Conservation (phyloP, 2,329 filamentous ascomycete genomes). For the Trematosphaeria pertusa region DNA sequence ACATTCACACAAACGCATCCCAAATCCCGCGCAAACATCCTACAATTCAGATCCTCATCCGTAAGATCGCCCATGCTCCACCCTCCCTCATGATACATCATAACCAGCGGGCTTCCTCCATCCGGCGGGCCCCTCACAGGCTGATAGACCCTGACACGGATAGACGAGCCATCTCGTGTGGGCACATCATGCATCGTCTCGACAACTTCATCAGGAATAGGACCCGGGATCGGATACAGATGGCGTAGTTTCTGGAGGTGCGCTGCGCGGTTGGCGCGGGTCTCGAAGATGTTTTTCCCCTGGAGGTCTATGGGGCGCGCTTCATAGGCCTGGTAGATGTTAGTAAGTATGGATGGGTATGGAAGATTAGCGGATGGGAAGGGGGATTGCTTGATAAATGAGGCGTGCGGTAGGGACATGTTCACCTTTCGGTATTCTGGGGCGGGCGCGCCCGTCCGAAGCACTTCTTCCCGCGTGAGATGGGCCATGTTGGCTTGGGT, state of each 20-base stretch:
- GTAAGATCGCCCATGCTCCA: constrained; percentile 54
- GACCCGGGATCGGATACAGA: constrained; percentile 38
- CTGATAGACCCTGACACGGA: constrained; percentile 37
- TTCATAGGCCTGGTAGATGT: constrained; percentile 28
- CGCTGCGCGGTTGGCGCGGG: constrained; percentile 29
- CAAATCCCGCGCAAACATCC: constrained; percentile 47
- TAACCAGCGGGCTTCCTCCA: constrained; percentile 34
- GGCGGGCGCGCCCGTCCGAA: constrained; percentile 27
- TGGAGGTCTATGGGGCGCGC: constrained; percentile 26
- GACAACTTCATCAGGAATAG: constrained; percentile 35
- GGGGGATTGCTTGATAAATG: too few species aligned
- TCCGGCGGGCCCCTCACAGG: constrained; percentile 26
- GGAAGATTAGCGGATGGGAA: neutral
- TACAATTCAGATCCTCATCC: constrained; percentile 52
- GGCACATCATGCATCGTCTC: constrained; percentile 36
- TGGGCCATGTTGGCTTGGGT: constrained; percentile 29
- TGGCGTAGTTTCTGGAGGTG: constrained; percentile 39
- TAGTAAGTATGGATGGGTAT: neutral
- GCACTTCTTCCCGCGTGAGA: constrained; percentile 32
- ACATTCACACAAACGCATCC: constrained; percentile 56
- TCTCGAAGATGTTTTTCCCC: constrained; percentile 24
- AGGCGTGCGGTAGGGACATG: too few species aligned
- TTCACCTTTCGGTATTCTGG: constrained; percentile 30
- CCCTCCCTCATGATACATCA: constrained; percentile 54
- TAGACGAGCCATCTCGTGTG: constrained; percentile 31